Conservation (phyloP, 148 eudicot genomes). For the Cornus florida region DNA sequence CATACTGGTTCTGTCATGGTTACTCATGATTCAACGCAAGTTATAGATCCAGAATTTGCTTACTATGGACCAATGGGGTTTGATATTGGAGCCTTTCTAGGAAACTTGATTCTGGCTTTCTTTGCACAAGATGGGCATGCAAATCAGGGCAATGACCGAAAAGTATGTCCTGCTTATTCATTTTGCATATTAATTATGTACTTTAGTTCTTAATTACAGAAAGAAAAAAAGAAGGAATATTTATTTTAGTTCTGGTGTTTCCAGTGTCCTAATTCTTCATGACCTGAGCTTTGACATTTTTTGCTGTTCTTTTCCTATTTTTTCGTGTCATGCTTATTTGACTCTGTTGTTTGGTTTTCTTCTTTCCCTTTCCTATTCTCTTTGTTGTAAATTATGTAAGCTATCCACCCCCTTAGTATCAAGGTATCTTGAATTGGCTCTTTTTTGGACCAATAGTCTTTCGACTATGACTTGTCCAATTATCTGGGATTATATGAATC, state of each 20-base stretch:
- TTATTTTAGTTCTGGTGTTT: too few relatives aligned
- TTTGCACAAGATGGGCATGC: constrained; percentile 93
- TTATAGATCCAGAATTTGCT: constrained; percentile 94
- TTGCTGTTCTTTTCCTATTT: neutral
- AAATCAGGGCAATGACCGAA: constrained; percentile 54
- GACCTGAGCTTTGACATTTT: neutral
- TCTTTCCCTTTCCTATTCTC: neutral
- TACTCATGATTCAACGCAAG: constrained; percentile 80
- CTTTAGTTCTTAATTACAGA: neutral
- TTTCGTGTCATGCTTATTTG: neutral
- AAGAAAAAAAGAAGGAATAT: too few relatives aligned
- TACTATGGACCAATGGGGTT: constrained; percentile 96
- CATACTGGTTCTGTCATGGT: constrained; percentile 97
- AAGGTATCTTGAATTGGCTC: neutral
- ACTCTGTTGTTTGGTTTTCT: neutral
- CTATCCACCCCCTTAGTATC: neutral
- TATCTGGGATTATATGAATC: neutral
- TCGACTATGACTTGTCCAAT: neutral
- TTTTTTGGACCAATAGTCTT: neutral
- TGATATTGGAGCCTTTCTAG: constrained; percentile 92
- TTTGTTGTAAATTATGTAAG: neutral
- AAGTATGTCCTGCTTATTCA: constrained; percentile 31
- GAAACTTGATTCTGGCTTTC: constrained; percentile 81
- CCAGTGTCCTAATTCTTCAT: too few relatives aligned
- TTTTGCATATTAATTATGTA: neutral